Evolutionary conservation across 768 basidiomycete species (phyloP).

Genomic region (Russula virescens): DNA sequence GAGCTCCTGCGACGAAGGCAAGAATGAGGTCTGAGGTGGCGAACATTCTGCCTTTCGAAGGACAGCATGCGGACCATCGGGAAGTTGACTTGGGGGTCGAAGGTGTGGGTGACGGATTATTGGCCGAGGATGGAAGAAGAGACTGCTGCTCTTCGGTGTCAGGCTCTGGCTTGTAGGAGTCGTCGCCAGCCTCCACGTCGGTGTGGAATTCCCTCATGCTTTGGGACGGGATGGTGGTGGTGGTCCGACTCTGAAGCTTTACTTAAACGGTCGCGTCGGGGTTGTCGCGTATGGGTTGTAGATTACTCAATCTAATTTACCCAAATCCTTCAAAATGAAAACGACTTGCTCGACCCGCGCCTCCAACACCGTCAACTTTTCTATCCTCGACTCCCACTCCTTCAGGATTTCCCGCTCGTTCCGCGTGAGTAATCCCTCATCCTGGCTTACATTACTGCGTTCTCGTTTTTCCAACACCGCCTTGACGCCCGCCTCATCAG

Average conservation of each 20-base stretch:
- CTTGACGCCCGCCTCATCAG: constrained; percentile 56
- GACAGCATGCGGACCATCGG: constrained; percentile 36
- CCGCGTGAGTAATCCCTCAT: constrained; percentile 59
- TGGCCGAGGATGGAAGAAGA: constrained; percentile 26
- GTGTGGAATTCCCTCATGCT: constrained; percentile 2
- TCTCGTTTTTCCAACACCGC: constrained; percentile 78
- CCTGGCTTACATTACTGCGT: constrained; percentile 77
- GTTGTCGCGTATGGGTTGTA: neutral
- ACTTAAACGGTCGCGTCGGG: too few relatives aligned
- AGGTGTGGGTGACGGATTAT: constrained; percentile 31
- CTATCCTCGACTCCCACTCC: constrained; percentile 68
- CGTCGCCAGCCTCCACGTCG: constrained; percentile 16
- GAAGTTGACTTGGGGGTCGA: constrained; percentile 35
- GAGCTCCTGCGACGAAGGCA: constrained; percentile 18
- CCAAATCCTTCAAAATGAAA: constrained; percentile 81
- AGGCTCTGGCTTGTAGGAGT: constrained; percentile 14
- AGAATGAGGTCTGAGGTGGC: constrained; percentile 8
- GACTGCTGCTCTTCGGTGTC: constrained; percentile 21
- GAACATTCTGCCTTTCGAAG: constrained; percentile 4
- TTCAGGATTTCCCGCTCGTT: constrained; percentile 70
- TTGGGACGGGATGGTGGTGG: neutral
- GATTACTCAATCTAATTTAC: constrained; percentile 1
- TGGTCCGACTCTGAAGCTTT: too few relatives aligned
- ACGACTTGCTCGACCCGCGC: constrained; percentile 83
- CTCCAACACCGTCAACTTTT: constrained; percentile 74